phyloP scores from a whole-genome alignment of 306 rosid species.

The Hippophae gyantsensis region DNA sequence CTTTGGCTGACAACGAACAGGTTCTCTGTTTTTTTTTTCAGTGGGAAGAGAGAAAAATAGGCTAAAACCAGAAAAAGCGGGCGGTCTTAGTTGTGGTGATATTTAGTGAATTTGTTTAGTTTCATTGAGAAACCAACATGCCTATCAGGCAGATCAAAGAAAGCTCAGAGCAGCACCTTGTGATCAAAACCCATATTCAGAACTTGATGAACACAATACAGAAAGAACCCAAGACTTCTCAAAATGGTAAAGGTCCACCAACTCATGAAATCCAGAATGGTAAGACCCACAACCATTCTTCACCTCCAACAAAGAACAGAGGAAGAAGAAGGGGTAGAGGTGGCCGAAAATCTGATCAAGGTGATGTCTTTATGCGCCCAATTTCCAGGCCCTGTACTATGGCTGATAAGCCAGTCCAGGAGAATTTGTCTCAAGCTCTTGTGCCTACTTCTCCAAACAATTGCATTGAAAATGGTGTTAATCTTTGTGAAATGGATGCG shows the following conservation, averaged over 20 bases:
- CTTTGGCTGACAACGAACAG: constrained; percentile 40
- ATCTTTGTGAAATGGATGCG: constrained; percentile 41
- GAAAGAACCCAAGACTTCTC: constrained; percentile 57
- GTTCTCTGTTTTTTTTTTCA: constrained; percentile 21
- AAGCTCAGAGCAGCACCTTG: constrained; percentile 87
- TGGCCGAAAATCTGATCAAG: constrained; percentile 79
- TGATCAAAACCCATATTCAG: constrained; percentile 74
- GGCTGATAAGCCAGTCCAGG: constrained; percentile 27
- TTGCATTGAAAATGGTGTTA: constrained; percentile 35
- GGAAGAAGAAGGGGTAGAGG: constrained; percentile 85
- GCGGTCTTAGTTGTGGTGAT: constrained; percentile 10
- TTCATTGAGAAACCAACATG: constrained; percentile 39
- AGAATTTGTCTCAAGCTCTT: constrained; percentile 17
- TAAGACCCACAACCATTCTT: constrained; percentile 43
- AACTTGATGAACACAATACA: constrained; percentile 51
- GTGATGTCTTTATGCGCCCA: constrained; percentile 69
- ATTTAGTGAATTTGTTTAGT: constrained; percentile 26
- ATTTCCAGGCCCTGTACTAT: constrained; percentile 66
- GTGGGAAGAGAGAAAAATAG: constrained; percentile 32
- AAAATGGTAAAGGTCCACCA: constrained; percentile 77
- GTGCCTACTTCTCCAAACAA: constrained; percentile 26
- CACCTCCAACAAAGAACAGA: constrained; percentile 54
- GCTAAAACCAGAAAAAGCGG: constrained; percentile 23
- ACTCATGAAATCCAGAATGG: constrained; percentile 32
- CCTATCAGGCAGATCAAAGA: constrained; percentile 94